These are phyloP conservation scores for Wickerhamomyces pijperi DNA, from an alignment of 805 yeast genomes.

Conservation along the genomic window DNA sequence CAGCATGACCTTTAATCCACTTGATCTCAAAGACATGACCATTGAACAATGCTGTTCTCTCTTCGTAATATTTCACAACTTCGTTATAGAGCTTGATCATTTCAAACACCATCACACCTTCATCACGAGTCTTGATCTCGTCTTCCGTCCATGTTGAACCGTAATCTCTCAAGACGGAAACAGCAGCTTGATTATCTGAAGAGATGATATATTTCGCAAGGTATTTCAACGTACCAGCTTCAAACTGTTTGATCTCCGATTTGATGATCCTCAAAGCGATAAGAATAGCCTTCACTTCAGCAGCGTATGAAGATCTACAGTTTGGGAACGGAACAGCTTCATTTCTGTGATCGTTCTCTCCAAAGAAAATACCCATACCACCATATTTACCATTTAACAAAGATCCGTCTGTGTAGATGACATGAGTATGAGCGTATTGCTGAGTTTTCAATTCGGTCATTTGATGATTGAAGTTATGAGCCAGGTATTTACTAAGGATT, in stretches of 20 bases:
- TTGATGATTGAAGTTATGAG: not conserved
- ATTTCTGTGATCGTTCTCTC: conserved; percentile 42
- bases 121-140: conserved; percentile 35
- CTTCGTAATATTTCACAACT: conserved; percentile 27
- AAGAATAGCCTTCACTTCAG: conserved; percentile 62
- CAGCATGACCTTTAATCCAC: conserved; percentile 69
- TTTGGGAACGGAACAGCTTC: conserved; percentile 37
- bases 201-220: conserved; percentile 29
- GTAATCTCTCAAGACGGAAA: conserved; percentile 49
- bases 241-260: conserved; percentile 19
- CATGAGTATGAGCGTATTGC: not conserved
- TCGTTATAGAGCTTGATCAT: conserved; percentile 30
- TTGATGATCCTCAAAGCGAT: conserved; percentile 38
- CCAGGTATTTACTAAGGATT: conserved; percentile 1
- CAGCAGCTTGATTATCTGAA: conserved; percentile 66
- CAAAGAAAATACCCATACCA: conserved; percentile 75
- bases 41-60: conserved; percentile 13
- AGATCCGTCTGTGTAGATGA: conserved; percentile 74
- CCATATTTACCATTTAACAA: conserved; percentile 46
- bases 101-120: conserved; percentile 20
- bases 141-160: conserved; percentile 41
- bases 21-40: conserved; percentile 31
- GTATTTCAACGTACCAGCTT: conserved; percentile 7
- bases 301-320: conserved; percentile 62
- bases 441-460: conserved; percentile 4